phyloP scores from a whole-genome alignment of 345 rosid species.

The Conringia planisiliqua region DNA sequence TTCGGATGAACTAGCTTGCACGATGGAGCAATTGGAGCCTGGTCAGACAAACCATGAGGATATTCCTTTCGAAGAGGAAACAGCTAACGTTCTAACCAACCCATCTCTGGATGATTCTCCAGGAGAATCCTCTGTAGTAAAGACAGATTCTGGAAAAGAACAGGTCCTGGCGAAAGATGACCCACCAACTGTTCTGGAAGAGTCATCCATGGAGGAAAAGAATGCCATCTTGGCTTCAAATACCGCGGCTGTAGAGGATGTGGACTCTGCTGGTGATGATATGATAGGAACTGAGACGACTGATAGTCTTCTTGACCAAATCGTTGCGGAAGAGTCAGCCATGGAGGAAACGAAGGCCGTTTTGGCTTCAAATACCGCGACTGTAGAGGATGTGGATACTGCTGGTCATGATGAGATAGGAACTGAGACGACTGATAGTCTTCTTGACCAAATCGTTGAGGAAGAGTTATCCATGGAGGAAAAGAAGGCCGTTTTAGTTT shows the following conservation, averaged over 20 bases:
- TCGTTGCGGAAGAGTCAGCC: background rate
- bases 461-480: too few relatives aligned
- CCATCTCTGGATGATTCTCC: constrained; percentile 35
- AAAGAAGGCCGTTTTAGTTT: too few relatives aligned
- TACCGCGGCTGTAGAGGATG: constrained; percentile 27
- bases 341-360: background rate
- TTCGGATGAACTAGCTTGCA: constrained; percentile 69
- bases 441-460: too few relatives aligned
- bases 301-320: too few relatives aligned
- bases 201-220: constrained; percentile 36
- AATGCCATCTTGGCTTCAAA: constrained; percentile 34
- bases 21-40: constrained; percentile 71
- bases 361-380: background rate
- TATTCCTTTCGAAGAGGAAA: constrained; percentile 37
- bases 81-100: constrained; percentile 34
- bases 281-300: constrained; percentile 18
- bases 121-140: constrained; percentile 34
- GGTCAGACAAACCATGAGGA: constrained; percentile 40
- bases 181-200: constrained; percentile 36
- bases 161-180: constrained; percentile 39
- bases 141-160: constrained; percentile 40
- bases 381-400: background rate
- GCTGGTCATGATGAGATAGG: too few relatives aligned
- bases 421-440: too few relatives aligned
- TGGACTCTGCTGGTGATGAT: constrained; percentile 19